Base-by-base conservation (phyloP, 208 protist species). In the Herpetomonas samuelpessoai region DNA sequence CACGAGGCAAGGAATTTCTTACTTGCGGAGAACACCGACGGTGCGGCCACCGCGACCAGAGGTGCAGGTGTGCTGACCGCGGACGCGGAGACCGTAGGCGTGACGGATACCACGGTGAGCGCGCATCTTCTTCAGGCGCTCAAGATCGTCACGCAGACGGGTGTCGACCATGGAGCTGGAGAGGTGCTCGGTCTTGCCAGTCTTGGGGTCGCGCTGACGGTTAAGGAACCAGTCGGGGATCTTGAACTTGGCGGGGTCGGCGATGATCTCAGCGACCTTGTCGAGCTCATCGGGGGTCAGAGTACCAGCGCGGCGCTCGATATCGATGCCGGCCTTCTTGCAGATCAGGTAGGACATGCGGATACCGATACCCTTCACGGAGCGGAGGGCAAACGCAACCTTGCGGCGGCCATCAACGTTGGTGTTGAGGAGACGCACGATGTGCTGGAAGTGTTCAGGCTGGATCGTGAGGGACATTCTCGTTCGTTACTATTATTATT, bases 221-320 rank as follows among this genome's bases (percentile, higher is more conserved):
- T 99, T 99, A 61, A 99, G 88, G 91, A 99, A 99, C 97, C 98
- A 99, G 68, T 93, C 87, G 62, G 99, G 99, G 89, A 99, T 99
- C 81, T 99, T 99, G 95, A 98, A 99, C 88, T 99, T 95, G 53
- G 86, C 49, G 61, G 98, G 98, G 75, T 99, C 96, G 55, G 96
- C 80, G 71, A 99, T 97, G 62, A 99, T 91, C 61, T 97, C 95
- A 46, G 98, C 88, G 57, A 99, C 56, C 66, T 93, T 89, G 61
- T 99, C 98, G 53, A 99, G 83, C 90, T 99, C 98, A 29, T 92
- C 88, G 50, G 83, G 31, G 29, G 75, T 86, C 55, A 97, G 86
- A 28, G 93, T 96, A 58, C 91, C 89, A 39, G 88, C 86, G 74
- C 97, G 96, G 86, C 98, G 99, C 88, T 96, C 86, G 30, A 95